phyloP scores from a whole-genome alignment of 148 eudicot species.

The Heliamphora exappendiculata region DNA sequence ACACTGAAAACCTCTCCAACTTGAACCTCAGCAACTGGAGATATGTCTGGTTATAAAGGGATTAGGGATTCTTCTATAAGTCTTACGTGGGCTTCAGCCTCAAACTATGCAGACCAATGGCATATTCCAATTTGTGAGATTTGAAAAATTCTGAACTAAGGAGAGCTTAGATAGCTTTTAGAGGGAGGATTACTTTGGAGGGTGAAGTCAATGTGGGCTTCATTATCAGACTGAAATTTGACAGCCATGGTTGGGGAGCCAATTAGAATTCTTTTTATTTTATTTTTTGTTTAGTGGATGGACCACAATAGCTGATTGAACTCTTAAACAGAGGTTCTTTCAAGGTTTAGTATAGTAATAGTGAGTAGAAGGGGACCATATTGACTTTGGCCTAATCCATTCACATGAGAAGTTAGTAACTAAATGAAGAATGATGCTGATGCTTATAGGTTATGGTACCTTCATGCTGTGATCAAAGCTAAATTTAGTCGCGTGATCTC shows the following conservation, averaged over 20 bases:
- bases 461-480: background rate
- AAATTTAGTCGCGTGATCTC: background rate
- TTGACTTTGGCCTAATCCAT: background rate
- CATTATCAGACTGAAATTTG: background rate
- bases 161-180: background rate
- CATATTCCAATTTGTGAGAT: constrained; percentile 17
- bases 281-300: background rate
- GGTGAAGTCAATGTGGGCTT: constrained; percentile 36
- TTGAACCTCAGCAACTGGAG: constrained; percentile 57
- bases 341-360: background rate
- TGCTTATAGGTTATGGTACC: background rate
- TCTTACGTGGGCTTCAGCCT: constrained; percentile 13
- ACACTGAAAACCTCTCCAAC: constrained; percentile 55
- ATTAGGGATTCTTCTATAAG: constrained; percentile 55
- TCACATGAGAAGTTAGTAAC: background rate
- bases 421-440: background rate
- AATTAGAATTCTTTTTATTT: background rate
- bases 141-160: background rate
- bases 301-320: constrained; percentile 6
- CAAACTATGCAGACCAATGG: background rate
- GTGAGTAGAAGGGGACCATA: background rate
- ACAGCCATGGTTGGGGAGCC: background rate
- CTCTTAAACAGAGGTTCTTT: background rate
- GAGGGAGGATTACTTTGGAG: background rate
- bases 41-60: constrained; percentile 75